Evolutionary conservation across 1,284 basidiomycete genomes (phyloP).

Genomic region (Athelia sp.): DNA sequence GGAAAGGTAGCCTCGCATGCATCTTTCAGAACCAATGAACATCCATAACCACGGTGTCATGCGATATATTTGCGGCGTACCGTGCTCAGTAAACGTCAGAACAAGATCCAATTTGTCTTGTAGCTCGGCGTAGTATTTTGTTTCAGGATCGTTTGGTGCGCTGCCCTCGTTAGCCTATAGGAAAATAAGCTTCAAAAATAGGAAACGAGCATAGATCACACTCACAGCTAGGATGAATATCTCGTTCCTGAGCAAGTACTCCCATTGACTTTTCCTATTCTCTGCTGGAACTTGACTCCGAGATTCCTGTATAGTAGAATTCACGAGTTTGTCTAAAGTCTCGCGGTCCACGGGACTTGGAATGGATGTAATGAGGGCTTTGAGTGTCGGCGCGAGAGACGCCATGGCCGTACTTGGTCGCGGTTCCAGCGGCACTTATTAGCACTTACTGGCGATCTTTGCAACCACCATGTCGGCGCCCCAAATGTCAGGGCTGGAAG

Average conservation of each 20-base stretch:
- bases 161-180: conserved; percentile 57
- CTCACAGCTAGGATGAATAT: conserved; percentile 65
- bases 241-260: conserved; percentile 62
- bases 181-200: not conserved
- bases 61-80: conserved; percentile 30
- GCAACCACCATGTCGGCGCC: conserved; percentile 15
- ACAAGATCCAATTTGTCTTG: conserved; percentile 63
- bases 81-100: conserved; percentile 68
- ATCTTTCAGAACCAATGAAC: conserved; percentile 31
- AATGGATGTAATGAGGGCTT: conserved; percentile 45
- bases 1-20: conserved; percentile 50
- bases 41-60: not conserved
- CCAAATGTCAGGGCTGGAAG: conserved; percentile 15
- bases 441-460: conserved; percentile 9
- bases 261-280: conserved; percentile 66
- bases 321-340: conserved; percentile 45
- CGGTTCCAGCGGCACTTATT: conserved; percentile 12
- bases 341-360: conserved; percentile 40
- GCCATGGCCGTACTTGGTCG: conserved; percentile 28
- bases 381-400: conserved; percentile 37
- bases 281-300: conserved; percentile 43
- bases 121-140: conserved; percentile 57
- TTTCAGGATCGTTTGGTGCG: conserved; percentile 41
- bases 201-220: conserved; percentile 13
- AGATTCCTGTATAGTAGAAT: conserved; percentile 38